Evolutionary conservation across 148 eudicot genomes (phyloP), one percentile per base, ranked within the genome.

Genomic region (Rhododendron simsii): DNA sequence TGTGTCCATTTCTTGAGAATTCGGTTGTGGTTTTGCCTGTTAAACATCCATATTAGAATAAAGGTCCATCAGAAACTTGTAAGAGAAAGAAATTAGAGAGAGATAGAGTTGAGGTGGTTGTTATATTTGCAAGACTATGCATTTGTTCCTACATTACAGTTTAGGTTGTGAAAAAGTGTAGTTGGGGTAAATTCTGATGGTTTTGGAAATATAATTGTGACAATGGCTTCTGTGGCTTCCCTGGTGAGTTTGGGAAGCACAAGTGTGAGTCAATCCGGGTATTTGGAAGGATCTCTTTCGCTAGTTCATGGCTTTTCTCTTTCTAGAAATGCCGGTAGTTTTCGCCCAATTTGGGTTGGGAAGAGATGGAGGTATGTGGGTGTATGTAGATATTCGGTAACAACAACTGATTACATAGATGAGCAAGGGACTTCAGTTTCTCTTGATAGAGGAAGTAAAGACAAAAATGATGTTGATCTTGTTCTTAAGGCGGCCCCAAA

Each of bases 161-260:
- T 65, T 88, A 83, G 41, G 89, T 84, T 41, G 78, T 84, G 71
- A 33, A 76, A 59, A 37, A 30, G 78, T 44, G 45, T 47, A 30
- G 35, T 57, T 65, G 89, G 48, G 67, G 61, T 71, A 50, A 23
- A 78, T 84, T 84, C 84, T 90, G 82, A 85, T 90, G 86, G 12
- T 71, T 37, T 76, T 65, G 44, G 45, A 35, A 83, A 21, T 87
- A 83, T 91, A 61, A 48, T 11, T 78, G 14, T 35, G 77, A 44
- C 81, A 45, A 97, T 97, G 99, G 92, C 95, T 87, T 90, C 95
- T 85, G 81, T 95, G 92, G 95, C 99, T 97, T 94, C 98, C 92
- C 91, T 93, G 53, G 98, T 91, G 83, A 95, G 92, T 87, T 91
- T 95, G 91, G 99, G 99, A 81, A 91, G 98, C 85, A 89, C 88